phyloP scores from a whole-genome alignment of 371 early-diverging fungal genomes.

The Saksenaea vasiformis region DNA sequence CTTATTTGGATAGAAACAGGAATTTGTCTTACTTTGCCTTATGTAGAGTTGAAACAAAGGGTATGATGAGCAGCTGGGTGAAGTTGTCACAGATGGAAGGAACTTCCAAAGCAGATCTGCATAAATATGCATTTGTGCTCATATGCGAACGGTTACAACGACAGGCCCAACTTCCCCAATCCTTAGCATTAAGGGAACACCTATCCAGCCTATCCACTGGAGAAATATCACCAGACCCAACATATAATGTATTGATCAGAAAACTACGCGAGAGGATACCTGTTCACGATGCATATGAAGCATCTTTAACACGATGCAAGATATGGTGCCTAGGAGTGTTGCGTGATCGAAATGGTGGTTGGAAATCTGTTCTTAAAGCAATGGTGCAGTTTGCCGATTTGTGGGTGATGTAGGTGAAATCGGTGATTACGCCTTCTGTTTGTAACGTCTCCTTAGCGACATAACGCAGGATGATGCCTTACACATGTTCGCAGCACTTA shows the following conservation, averaged over 20 bases:
- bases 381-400: conserved; percentile 36
- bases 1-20: background rate
- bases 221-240: background rate
- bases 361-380: conserved; percentile 26
- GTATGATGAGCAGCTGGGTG: background rate
- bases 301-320: background rate
- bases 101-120: background rate
- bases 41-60: background rate
- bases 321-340: conserved; percentile 18
- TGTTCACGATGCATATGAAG: background rate
- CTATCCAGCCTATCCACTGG: background rate
- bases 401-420: conserved; percentile 30
- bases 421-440: background rate
- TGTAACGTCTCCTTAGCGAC: conserved; percentile 11
- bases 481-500: conserved; percentile 13
- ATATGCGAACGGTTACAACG: conserved; percentile 15
- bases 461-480: conserved; percentile 10
- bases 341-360: conserved; percentile 10
- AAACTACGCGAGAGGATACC: background rate
- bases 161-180: background rate
- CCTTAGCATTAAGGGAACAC: conserved; percentile 8
- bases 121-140: conserved; percentile 15
- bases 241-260: background rate
- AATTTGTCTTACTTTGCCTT: background rate
- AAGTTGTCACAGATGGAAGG: background rate